phyloP scores from a whole-genome alignment of 257 asterid species.

The Handroanthus guayacan region DNA sequence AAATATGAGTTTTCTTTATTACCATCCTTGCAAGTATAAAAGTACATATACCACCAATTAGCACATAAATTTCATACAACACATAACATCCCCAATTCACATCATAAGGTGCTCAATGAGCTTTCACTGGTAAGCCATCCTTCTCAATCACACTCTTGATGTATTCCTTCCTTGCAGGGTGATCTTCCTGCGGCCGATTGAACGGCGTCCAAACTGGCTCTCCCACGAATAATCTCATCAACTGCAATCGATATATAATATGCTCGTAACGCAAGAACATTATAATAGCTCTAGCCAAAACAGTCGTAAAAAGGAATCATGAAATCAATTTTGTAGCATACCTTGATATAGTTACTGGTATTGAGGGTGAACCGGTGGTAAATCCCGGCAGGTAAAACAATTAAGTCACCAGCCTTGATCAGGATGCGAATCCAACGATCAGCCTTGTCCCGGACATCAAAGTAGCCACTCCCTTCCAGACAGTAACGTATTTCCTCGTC shows the following conservation, averaged over 20 bases:
- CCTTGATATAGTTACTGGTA: constrained; percentile 74
- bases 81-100: not conserved
- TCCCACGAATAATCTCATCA: constrained; percentile 89
- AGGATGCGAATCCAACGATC: constrained; percentile 85
- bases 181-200: constrained; percentile 84
- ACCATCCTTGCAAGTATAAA: not conserved
- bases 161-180: constrained; percentile 73
- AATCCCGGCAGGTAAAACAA: constrained; percentile 85
- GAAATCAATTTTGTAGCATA: constrained; percentile 21
- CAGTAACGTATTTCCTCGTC: constrained; percentile 93
- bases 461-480: constrained; percentile 78
- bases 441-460: constrained; percentile 72
- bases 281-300: not conserved
- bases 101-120: constrained; percentile 43
- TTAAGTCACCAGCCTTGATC: constrained; percentile 80
- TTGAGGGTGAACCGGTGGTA: constrained; percentile 91
- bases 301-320: not conserved
- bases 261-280: not conserved
- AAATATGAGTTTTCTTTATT: not conserved
- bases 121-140: constrained; percentile 52
- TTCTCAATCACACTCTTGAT: constrained; percentile 43
- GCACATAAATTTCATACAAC: not conserved
- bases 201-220: constrained; percentile 89
- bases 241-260: constrained; percentile 37
- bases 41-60: not conserved